Evolutionary conservation across 805 yeast genomes (phyloP), one percentile per base, ranked within the genome.

Genomic region (Cyberlindnera veronae): DNA sequence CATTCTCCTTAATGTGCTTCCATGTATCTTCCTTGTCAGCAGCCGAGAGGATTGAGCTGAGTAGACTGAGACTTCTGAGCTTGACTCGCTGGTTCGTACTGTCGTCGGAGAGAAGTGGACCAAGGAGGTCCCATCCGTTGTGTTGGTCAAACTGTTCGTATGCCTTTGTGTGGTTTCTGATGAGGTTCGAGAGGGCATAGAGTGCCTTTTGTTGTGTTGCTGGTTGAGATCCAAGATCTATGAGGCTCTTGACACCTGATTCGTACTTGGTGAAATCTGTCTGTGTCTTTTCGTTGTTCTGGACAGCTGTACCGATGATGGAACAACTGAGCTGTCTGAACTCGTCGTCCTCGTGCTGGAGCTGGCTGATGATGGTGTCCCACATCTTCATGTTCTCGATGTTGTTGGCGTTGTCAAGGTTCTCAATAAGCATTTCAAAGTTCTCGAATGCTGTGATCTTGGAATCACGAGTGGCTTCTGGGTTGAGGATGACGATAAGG

Each of bases 381-480:
- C 98, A 93, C 47, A 89, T 71, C 49, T 79, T 77, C 69, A 90
- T 58, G 53, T 83, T 84, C 49, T 85, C 91, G 50, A 91, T 81
- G 55, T 88, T 88, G 63, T 91, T 90, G 18, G 98, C 98, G 61
- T 93, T 93, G 62, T 93, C 98, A 45, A 91, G 63, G 55, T 89
- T 89, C 58, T 91, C 98, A 35, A 93, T 82, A 37, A 91, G 68
- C 91, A 90, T 88, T 60, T 91, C 96, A 55, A 91, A 84, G 60
- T 88, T 87, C 49, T 91, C 97, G 45, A 89, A 74, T 0, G 97
- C 95, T 8, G 76, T 74, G 37, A 81, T 68, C 52, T 83, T 84
- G 51, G 72, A 72, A 29, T 84, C 91, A 17, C 75, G 51, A 7
- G 74, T 74, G 3, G 79, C 77, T 34, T 79, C 83, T 6, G 77